phyloP scores from a whole-genome alignment of 2,329 filamentous ascomycete genomes.

The Trichoderma polysporum region DNA sequence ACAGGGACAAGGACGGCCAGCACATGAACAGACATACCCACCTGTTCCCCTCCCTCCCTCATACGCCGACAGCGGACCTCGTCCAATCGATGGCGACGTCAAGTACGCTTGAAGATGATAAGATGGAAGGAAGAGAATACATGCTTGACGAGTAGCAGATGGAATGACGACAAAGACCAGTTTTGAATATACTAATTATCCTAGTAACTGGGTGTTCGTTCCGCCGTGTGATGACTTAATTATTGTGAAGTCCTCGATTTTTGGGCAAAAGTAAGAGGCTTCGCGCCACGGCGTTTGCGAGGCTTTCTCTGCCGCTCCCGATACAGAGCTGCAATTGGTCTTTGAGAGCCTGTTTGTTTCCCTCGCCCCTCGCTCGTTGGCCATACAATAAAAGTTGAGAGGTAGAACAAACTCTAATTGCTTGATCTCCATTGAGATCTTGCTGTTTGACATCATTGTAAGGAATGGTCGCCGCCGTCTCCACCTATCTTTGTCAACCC shows the following conservation, averaged over 20 bases:
- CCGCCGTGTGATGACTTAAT: neutral
- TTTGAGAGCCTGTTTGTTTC: neutral
- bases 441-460: neutral
- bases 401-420: neutral
- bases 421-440: neutral
- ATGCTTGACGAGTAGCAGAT: neutral
- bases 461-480: neutral
- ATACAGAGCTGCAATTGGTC: neutral
- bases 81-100: slow-evolving; percentile 19
- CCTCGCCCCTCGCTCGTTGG: neutral
- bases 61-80: slow-evolving; percentile 9
- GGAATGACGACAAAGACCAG: neutral
- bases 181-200: neutral
- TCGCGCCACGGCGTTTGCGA: neutral
- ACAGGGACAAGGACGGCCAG: neutral
- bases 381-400: neutral
- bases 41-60: neutral
- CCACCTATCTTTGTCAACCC: neutral
- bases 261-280: neutral
- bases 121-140: neutral
- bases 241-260: neutral
- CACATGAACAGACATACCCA: neutral
- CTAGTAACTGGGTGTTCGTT: neutral
- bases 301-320: neutral
- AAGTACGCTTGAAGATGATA: slow-evolving; percentile 17